phyloP scores from a whole-genome alignment of 176 grass and related monocot species.

The Avena eriantha region DNA sequence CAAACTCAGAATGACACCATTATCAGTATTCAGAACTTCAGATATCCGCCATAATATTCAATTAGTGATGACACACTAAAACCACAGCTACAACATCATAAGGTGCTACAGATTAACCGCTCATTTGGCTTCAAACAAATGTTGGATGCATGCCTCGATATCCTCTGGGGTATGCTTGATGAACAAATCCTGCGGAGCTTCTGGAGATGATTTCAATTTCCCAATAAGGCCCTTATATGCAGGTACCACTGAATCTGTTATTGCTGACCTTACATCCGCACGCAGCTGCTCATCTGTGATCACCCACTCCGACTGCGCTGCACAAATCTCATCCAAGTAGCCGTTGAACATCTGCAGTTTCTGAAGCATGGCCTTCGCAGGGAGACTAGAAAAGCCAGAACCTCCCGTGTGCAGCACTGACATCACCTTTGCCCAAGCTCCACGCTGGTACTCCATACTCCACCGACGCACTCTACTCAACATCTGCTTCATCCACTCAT shows the following conservation, averaged over 20 bases:
- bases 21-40: slow-evolving; percentile 28
- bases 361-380: slow-evolving; percentile 65
- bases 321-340: slow-evolving; percentile 82
- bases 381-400: slow-evolving; percentile 46
- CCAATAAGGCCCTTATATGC: slow-evolving; percentile 67
- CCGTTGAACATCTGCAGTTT: slow-evolving; percentile 79
- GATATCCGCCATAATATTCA: slow-evolving; percentile 17
- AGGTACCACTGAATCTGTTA: slow-evolving; percentile 61
- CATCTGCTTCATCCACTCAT: slow-evolving; percentile 93
- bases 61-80: slow-evolving; percentile 31
- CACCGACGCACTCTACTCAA: slow-evolving; percentile 80
- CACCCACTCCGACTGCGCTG: slow-evolving; percentile 63
- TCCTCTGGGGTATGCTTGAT: slow-evolving; percentile 80
- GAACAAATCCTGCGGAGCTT: slow-evolving; percentile 63
- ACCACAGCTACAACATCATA: slow-evolving; percentile 26
- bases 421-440: slow-evolving; percentile 80
- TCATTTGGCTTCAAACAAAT: slow-evolving; percentile 84
- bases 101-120: slow-evolving; percentile 36
- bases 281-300: slow-evolving; percentile 76
- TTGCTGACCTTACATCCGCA: slow-evolving; percentile 54
- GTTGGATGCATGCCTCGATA: slow-evolving; percentile 68
- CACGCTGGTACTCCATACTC: slow-evolving; percentile 78
- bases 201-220: slow-evolving; percentile 60
- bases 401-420: slow-evolving; percentile 74
- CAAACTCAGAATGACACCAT: slow-evolving; percentile 30